Conservation (phyloP, 2,329 filamentous ascomycete genomes). For the Bisporella sp. region DNA sequence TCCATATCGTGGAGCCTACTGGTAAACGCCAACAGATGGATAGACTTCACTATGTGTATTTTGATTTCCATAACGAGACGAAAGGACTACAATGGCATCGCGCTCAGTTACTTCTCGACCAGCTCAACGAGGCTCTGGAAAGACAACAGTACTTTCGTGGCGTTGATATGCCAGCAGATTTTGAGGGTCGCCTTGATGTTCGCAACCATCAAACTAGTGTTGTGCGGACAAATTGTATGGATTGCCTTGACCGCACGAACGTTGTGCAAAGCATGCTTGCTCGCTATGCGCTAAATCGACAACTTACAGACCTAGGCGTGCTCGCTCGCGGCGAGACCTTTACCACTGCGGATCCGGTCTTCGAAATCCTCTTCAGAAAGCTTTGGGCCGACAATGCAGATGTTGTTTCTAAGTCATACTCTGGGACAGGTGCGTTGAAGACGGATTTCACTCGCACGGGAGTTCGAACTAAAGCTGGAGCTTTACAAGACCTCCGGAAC, state of each 20-base stretch:
- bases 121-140: conserved; percentile 67
- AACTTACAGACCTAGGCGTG: conserved; percentile 78
- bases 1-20: conserved; percentile 66
- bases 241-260: conserved; percentile 95
- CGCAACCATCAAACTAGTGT: conserved; percentile 80
- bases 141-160: conserved; percentile 90
- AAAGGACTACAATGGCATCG: conserved; percentile 93
- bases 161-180: conserved; percentile 70
- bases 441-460: conserved; percentile 96
- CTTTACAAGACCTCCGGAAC: conserved; percentile 80
- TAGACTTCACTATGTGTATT: conserved; percentile 91
- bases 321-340: conserved; percentile 71
- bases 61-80: conserved; percentile 97
- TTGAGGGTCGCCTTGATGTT: conserved; percentile 68
- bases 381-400: conserved; percentile 98
- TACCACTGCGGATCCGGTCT: conserved; percentile 66
- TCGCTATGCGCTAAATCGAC: conserved; percentile 79
- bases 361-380: conserved; percentile 91
- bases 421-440: conserved; percentile 94
- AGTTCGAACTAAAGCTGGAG: conserved; percentile 76
- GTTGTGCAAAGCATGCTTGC: conserved; percentile 97
- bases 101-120: conserved; percentile 78
- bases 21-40: conserved; percentile 59
- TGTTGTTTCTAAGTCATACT: conserved; percentile 86
- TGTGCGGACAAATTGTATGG: conserved; percentile 98